Base-by-base conservation (phyloP, 73 alveolate genomes). In the Loxodes magnus region DNA sequence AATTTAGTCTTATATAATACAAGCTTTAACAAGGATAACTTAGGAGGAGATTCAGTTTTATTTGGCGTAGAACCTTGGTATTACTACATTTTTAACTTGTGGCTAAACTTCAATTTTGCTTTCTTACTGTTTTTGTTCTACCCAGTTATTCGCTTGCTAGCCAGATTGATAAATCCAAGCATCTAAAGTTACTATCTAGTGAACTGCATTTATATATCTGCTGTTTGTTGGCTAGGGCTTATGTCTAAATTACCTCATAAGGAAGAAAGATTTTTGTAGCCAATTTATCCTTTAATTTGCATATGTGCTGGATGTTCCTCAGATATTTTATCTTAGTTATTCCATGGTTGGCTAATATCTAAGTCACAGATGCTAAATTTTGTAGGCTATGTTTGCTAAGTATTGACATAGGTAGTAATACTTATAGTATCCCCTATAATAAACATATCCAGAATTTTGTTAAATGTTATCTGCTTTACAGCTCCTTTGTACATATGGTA, bases 31-130 rank as follows among this genome's bases (percentile, higher is more conserved):
- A 46, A 19, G 1, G n/a, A n/a, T 10, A 51, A 24, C 20, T 3
- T 41, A 35, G 61, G 19, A 12, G 65, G 65, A 15, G 7, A 12
- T 15, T 51, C 65, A 10, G 46, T 35, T 58, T 31, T 51, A 10
- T 51, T 35, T 41, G 65, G 65, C 2, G 33, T 41, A 3, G 65
- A 51, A 10, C 65, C 65, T 12, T 51, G 65, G 65, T 37, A 51
- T 2, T 35, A 34, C 6, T 51, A 51, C 2, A 14, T 51, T 0
- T 7, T 12, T 2, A 51, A 51, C 34, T 14, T 29, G n/a, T 51
- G 27, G 12, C 21, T 51, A 9, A 51, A 51, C 67, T 41, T 51
- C 2, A 51, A 29, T 15, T 10, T 51, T 10, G 65, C 28, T 2
- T 16, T 23, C n/a, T 22, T 22, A n/a, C 22, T 22, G 7, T 24